Conservation (phyloP, 768 basidiomycete species). For the Tylopilus sp. region DNA sequence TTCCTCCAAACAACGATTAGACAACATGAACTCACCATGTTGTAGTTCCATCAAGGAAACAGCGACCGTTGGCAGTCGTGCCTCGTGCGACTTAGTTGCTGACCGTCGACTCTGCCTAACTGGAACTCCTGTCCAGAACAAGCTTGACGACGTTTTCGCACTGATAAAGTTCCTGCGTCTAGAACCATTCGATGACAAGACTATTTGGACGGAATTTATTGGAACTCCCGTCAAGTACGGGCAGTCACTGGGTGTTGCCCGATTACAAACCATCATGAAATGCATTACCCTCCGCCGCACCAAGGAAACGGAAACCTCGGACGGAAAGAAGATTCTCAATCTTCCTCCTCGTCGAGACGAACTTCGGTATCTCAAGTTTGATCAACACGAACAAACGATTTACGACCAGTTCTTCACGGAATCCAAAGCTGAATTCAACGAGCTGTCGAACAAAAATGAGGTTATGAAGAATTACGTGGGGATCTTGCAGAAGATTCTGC, state of each 20-base stretch:
- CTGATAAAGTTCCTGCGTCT: conserved; percentile 94
- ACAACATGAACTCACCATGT: not conserved
- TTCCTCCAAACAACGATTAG: conserved; percentile 17
- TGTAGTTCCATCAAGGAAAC: conserved; percentile 94
- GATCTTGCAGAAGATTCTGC: conserved; percentile 93
- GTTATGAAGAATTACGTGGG: conserved; percentile 99
- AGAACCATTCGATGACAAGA: conserved; percentile 90
- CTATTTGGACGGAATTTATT: conserved; percentile 89
- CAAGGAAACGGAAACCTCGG: conserved; percentile 79
- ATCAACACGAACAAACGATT: conserved; percentile 74
- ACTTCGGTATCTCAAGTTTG: conserved; percentile 80
- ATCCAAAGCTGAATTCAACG: conserved; percentile 89
- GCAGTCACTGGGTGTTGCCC: conserved; percentile 82
- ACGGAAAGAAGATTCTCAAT: conserved; percentile 82
- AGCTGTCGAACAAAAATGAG: conserved; percentile 83
- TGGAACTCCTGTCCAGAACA: conserved; percentile 99
- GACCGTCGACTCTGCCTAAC: conserved; percentile 92
- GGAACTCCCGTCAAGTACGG: conserved; percentile 91
- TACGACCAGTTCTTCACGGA: conserved; percentile 88
- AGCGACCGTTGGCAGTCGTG: conserved; percentile 88
- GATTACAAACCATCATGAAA: conserved; percentile 96
- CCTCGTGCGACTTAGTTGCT: conserved; percentile 91
- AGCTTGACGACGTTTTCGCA: conserved; percentile 96
- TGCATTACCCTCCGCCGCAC: conserved; percentile 95
- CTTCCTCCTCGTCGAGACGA: conserved; percentile 91